A percentile compares a stretch with the other conserved stretches of the same genome.
phyloP scores from a whole-genome alignment of 2,329 filamentous ascomycete genomes.

The Aspergillus calidoustus region DNA sequence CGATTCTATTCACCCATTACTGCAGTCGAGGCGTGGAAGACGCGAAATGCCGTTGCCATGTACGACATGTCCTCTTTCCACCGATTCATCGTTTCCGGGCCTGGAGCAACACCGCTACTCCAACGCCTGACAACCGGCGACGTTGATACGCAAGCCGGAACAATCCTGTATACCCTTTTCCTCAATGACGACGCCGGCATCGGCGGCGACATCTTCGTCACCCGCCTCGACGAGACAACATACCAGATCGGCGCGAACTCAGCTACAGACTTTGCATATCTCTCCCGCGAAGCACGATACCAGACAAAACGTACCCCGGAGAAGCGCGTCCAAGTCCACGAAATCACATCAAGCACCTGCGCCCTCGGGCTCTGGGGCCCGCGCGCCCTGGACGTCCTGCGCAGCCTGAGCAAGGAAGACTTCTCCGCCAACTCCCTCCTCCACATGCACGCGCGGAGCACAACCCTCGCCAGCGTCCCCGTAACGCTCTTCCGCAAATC shows the following conservation, averaged over 20 bases:
- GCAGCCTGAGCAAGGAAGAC: slow-evolving; percentile 36
- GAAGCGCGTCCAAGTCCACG: slow-evolving; percentile 57
- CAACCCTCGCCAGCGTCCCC: slow-evolving; percentile 59
- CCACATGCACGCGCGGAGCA: slow-evolving; percentile 56
- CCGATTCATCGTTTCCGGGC: slow-evolving; percentile 62
- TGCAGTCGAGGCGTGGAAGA: slow-evolving; percentile 68
- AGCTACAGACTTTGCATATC: slow-evolving; percentile 59
- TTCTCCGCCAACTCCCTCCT: slow-evolving; percentile 47
- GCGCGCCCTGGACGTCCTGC: slow-evolving; percentile 57
- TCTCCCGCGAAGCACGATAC: slow-evolving; percentile 57
- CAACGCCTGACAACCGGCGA: slow-evolving; percentile 50
- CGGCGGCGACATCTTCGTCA: slow-evolving; percentile 61
- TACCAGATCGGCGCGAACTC: slow-evolving; percentile 62
- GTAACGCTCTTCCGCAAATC: slow-evolving; percentile 62
- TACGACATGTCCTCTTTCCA: slow-evolving; percentile 67
- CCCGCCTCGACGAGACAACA: slow-evolving; percentile 53
- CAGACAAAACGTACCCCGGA: slow-evolving; percentile 50
- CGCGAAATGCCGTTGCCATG: slow-evolving; percentile 64
- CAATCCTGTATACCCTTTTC: slow-evolving; percentile 62
- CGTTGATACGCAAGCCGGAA: slow-evolving; percentile 52
- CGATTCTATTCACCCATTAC: slow-evolving; percentile 62
- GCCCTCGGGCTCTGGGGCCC: slow-evolving; percentile 68
- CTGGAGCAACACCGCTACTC: slow-evolving; percentile 60
- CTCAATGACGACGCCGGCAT: slow-evolving; percentile 60
- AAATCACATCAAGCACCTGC: slow-evolving; percentile 65